Evolutionary conservation across 306 rosid genomes (phyloP), one percentile per base, ranked within the genome.

Genomic region (Vicia faba): DNA sequence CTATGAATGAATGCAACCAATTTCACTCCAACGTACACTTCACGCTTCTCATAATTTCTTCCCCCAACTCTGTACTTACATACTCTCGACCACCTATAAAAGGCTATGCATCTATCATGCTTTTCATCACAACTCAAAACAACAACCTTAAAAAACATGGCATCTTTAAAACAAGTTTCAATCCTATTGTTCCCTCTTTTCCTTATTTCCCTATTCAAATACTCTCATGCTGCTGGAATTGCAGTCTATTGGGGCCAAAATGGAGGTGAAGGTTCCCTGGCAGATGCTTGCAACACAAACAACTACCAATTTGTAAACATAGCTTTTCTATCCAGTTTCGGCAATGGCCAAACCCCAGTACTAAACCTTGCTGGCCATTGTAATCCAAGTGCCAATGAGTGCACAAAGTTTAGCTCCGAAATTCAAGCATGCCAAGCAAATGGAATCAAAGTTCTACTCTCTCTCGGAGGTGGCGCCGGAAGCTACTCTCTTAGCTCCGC

Each of bases 161-260:
- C 83, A 41, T 15, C 36, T 72, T 53, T 61, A 23, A 77, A 45
- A 55, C 70, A 69, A 69, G 19, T 69, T 56, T 69, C 83, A 38
- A 2, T 45, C 54, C 29, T 71, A 3, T 56, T 74, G 0, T 15
- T 80, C 3, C 64, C 77, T 36, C 67, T 86, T 4, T 43, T 84
- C 14, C 15, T 79, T 10, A 35, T 83, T 40, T 75, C 83, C 28
- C 48, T 29, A 40, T 49, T 49, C 68, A 73, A 20, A 15, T 49
- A 13, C n/a, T 73, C 79, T 16, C 11, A 76, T 4, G 80, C 85
- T 7, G 87, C 50, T 4, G 84, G 85, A 1, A 82, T 88, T 9
- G 82, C 87, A 10, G 50, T 78, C 7, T 88, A 88, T 6, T 85
- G 95, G 89, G 95, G 95, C 44, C 91, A 85, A 80, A 60, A 62